phyloP scores from a whole-genome alignment of 441 rosid genomes.

The Brassica hybrid region DNA sequence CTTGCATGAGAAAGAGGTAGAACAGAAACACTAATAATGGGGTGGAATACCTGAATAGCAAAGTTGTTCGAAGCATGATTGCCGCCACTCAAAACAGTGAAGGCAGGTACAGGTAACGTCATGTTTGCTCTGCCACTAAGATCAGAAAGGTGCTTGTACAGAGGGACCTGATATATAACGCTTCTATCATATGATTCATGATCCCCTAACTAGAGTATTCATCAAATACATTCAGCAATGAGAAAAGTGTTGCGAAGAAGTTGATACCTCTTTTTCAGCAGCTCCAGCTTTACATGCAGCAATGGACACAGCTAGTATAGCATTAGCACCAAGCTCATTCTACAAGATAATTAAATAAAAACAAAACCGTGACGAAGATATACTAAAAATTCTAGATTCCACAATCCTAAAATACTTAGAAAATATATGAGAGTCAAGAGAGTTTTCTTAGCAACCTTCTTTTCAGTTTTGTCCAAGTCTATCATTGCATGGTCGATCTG shows the following conservation, averaged over 20 bases:
- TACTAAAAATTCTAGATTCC: background rate
- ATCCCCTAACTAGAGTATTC: conserved; percentile 14
- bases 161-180: conserved; percentile 67
- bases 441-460: conserved; percentile 59
- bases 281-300: conserved; percentile 99
- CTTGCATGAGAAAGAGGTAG: conserved; percentile 18
- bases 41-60: conserved; percentile 70
- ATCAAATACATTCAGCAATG: background rate
- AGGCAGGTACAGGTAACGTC: conserved; percentile 92
- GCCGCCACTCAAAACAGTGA: conserved; percentile 95
- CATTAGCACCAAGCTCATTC: conserved; percentile 95
- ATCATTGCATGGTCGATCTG: conserved; percentile 98
- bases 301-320: conserved; percentile 90
- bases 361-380: background rate
- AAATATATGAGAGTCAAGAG: conserved; percentile 1
- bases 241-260: conserved; percentile 6
- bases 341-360: conserved; percentile 42
- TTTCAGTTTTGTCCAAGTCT: conserved; percentile 93
- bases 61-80: conserved; percentile 83
- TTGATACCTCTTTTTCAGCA: conserved; percentile 88
- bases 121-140: conserved; percentile 70
- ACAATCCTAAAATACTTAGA: background rate
- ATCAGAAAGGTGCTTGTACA: conserved; percentile 88
- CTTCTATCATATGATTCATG: conserved; percentile 16
- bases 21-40: background rate